These are phyloP conservation scores for Rosellinia necatrix DNA, from an alignment of 2,329 filamentous ascomycete genomes.

Conservation along the genomic window DNA sequence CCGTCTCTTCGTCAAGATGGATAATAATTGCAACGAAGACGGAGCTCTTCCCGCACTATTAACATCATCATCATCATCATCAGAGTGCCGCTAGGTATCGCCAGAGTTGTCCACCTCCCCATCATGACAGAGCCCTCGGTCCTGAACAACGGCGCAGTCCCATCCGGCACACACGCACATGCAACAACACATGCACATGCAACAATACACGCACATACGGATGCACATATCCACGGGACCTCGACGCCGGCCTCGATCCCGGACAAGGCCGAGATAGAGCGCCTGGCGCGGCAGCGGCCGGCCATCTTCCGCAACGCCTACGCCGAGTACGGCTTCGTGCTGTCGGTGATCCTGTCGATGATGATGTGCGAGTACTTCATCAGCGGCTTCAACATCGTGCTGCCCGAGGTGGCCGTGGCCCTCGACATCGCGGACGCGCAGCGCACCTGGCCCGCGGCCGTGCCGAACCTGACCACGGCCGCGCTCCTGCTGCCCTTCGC, in stretches of 20 bases:
- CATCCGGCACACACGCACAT: slow-evolving; percentile 16
- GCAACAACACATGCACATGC: slow-evolving; percentile 12
- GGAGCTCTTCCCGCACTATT: neutral
- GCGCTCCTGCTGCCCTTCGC: slow-evolving; percentile 67
- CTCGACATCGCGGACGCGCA: slow-evolving; percentile 66
- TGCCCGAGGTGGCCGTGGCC: slow-evolving; percentile 66
- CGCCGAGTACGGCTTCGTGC: slow-evolving; percentile 63
- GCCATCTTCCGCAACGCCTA: slow-evolving; percentile 53
- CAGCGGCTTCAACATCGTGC: slow-evolving; percentile 74
- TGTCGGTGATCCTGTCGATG: slow-evolving; percentile 62
- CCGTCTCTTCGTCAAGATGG: slow-evolving; percentile 9
- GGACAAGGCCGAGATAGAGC: slow-evolving; percentile 50
- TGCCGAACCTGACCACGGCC: slow-evolving; percentile 61
- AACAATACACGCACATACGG: too few species aligned
- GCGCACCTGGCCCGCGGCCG: slow-evolving; percentile 67
- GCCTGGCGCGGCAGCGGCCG: slow-evolving; percentile 63
- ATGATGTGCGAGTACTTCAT: slow-evolving; percentile 74
- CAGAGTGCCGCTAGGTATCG: too few species aligned
- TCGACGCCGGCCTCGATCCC: slow-evolving; percentile 27
- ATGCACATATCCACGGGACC: too few species aligned
- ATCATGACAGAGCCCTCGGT: slow-evolving; percentile 18
- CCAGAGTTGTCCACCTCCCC: slow-evolving; percentile 5
- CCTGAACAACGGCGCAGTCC: slow-evolving; percentile 18
- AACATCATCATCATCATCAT: neutral
- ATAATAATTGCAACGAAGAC: neutral